Evolutionary conservation across 2,329 filamentous ascomycete species (phyloP).

Genomic region (Calonectria pauciramosa): DNA sequence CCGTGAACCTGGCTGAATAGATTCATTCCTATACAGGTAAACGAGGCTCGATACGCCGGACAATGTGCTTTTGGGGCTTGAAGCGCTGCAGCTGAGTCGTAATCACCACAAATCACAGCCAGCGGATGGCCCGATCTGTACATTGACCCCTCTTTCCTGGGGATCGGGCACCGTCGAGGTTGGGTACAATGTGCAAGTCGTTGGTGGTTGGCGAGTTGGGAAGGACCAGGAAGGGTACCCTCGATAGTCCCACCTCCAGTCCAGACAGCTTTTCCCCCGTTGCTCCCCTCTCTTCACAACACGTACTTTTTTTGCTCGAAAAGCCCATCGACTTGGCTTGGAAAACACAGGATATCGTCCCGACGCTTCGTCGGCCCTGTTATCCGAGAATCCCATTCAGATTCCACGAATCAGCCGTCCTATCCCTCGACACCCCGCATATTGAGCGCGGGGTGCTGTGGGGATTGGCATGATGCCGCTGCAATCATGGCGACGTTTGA

Average conservation of each 20-base stretch:
- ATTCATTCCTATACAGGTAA: not conserved
- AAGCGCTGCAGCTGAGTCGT: not conserved
- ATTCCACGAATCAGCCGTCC: slow-evolving; percentile 24
- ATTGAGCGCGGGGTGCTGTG: slow-evolving; percentile 22
- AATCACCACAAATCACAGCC: not conserved
- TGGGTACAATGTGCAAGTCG: not conserved
- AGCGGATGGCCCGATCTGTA: not conserved
- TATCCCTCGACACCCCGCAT: slow-evolving; percentile 18
- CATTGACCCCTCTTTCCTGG: not conserved
- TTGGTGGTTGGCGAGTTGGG: not conserved
- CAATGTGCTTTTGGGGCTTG: not conserved
- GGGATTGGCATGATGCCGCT: slow-evolving; percentile 7
- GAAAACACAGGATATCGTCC: slow-evolving; percentile 8
- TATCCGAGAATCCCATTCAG: slow-evolving; percentile 6
- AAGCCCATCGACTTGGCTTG: not conserved
- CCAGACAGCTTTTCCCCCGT: not conserved
- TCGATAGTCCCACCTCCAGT: not conserved
- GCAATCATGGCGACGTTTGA: not conserved
- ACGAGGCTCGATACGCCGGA: not conserved
- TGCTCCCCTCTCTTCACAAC: not conserved
- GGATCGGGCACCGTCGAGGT: not conserved
- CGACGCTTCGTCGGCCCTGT: slow-evolving; percentile 24
- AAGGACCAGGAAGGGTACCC: not conserved
- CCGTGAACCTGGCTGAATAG: not conserved
- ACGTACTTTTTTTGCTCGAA: not conserved